phyloP scores from a whole-genome alignment of 2,329 filamentous ascomycete genomes.

The Ophiostoma fasciatum region DNA sequence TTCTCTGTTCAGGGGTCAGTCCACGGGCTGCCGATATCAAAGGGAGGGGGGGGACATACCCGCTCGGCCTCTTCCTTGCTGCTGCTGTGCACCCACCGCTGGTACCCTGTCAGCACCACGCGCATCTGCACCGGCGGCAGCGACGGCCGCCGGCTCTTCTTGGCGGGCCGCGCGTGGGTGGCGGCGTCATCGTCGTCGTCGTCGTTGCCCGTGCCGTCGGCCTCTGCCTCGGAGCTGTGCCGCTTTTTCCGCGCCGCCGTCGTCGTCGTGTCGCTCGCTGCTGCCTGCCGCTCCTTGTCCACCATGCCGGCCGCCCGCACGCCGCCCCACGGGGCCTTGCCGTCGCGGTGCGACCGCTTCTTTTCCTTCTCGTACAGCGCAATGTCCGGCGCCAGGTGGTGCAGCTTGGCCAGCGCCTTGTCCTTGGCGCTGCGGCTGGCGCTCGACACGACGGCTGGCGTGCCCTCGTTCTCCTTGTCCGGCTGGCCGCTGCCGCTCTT shows the following conservation, averaged over 20 bases:
- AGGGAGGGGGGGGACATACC: constrained; percentile 36
- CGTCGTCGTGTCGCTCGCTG: constrained; percentile 40
- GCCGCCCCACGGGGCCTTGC: constrained; percentile 40
- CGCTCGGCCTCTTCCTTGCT: constrained; percentile 67
- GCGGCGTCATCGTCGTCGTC: constrained; percentile 27
- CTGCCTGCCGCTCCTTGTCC: constrained; percentile 41
- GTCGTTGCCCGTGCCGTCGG: too few relatives aligned
- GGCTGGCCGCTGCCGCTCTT: constrained; percentile 16
- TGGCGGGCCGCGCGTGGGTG: constrained; percentile 38
- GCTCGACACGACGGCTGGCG: constrained; percentile 51
- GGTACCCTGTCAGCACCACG: constrained; percentile 72
- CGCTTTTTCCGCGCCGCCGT: constrained; percentile 34
- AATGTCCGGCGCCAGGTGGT: constrained; percentile 69
- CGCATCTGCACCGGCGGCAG: constrained; percentile 55
- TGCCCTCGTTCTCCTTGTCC: constrained; percentile 67
- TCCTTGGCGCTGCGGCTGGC: constrained; percentile 79
- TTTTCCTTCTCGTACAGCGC: constrained; percentile 85
- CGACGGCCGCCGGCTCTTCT: constrained; percentile 44
- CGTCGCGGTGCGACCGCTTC: constrained; percentile 49
- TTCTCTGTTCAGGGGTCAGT: constrained; percentile 38
- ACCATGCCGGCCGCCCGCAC: constrained; percentile 45
- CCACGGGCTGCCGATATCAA: too few relatives aligned
- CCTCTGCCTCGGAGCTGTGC: constrained; percentile 3
- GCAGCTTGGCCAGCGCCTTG: constrained; percentile 62
- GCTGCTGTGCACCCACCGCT: constrained; percentile 60